Evolutionary conservation across 495 filamentous ascomycete species (phyloP).

Genomic region (Aspergillus sclerotioniger): DNA sequence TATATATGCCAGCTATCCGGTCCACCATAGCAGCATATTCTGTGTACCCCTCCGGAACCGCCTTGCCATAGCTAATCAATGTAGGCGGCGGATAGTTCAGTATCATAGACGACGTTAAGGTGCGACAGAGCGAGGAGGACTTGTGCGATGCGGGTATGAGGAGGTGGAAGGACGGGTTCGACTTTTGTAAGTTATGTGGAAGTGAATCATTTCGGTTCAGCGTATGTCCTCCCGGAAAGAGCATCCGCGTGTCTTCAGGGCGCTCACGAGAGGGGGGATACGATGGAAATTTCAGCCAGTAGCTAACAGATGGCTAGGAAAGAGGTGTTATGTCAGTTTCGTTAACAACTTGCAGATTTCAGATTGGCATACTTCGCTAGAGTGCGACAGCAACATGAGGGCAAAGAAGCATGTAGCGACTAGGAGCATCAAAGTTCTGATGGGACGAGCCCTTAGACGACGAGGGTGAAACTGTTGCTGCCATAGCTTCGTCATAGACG

Average conservation of each 20-base stretch:
- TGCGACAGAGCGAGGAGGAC: constrained; percentile 57
- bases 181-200: constrained; percentile 40
- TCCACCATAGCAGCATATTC: constrained; percentile 38
- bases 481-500: constrained; percentile 22
- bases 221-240: constrained; percentile 20
- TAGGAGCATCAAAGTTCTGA: constrained; percentile 24
- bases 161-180: constrained; percentile 59
- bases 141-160: constrained; percentile 52
- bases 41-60: constrained; percentile 29
- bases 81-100: constrained; percentile 62
- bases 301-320: constrained; percentile 27
- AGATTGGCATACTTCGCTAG: constrained; percentile 16
- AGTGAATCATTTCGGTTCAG: constrained; percentile 28
- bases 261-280: constrained; percentile 31
- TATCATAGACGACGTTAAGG: constrained; percentile 58
- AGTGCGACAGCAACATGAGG: constrained; percentile 21
- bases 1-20: constrained; percentile 49
- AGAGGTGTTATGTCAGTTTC: background rate
- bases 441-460: constrained; percentile 34
- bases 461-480: constrained; percentile 28
- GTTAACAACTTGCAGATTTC: background rate
- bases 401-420: constrained; percentile 28
- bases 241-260: constrained; percentile 38
- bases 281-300: constrained; percentile 40
- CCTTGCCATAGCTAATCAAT: constrained; percentile 47